These are phyloP conservation scores for Vicia villosa DNA, from an alignment of 306 rosid species.

Conservation along the genomic window DNA sequence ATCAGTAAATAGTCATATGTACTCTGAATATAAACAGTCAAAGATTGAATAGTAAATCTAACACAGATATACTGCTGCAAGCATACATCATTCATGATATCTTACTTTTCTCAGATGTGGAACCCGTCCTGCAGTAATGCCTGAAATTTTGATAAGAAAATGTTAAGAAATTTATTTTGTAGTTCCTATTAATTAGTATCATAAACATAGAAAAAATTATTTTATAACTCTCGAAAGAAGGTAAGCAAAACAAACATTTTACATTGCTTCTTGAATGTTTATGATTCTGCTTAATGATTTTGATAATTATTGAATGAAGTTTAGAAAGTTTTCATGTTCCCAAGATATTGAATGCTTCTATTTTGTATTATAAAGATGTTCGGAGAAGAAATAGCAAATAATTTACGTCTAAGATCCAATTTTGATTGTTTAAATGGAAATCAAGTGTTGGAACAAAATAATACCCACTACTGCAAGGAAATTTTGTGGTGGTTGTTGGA, in stretches of 20 bases:
- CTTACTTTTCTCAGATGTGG: slow-evolving; percentile 81
- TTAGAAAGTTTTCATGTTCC: too few relatives aligned
- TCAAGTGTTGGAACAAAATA: slow-evolving; percentile 35
- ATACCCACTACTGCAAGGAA: slow-evolving; percentile 83
- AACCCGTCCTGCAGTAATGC: slow-evolving; percentile 91
- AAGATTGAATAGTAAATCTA: slow-evolving; percentile 13
- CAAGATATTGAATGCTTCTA: too few relatives aligned
- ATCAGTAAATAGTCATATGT: slow-evolving; percentile 45
- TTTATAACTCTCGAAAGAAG: not conserved
- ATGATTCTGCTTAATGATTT: too few relatives aligned
- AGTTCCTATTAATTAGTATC: slow-evolving; percentile 7
- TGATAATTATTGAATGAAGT: too few relatives aligned
- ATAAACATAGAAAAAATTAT: slow-evolving; percentile 1
- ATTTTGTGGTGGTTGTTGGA: slow-evolving; percentile 67
- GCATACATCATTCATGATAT: slow-evolving; percentile 20
- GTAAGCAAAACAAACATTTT: not conserved
- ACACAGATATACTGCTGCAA: slow-evolving; percentile 2
- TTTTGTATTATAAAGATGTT: too few relatives aligned
- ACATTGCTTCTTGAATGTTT: too few relatives aligned
- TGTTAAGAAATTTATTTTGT: not conserved
- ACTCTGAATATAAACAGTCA: slow-evolving; percentile 2
- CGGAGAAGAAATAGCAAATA: not conserved
- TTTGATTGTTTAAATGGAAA: slow-evolving; percentile 16
- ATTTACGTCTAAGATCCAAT: slow-evolving; percentile 16
- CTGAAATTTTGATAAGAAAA: slow-evolving; percentile 53